These are phyloP conservation scores for Myxozyma sirexii DNA, from an alignment of 805 yeast species.

Conservation along the genomic window DNA sequence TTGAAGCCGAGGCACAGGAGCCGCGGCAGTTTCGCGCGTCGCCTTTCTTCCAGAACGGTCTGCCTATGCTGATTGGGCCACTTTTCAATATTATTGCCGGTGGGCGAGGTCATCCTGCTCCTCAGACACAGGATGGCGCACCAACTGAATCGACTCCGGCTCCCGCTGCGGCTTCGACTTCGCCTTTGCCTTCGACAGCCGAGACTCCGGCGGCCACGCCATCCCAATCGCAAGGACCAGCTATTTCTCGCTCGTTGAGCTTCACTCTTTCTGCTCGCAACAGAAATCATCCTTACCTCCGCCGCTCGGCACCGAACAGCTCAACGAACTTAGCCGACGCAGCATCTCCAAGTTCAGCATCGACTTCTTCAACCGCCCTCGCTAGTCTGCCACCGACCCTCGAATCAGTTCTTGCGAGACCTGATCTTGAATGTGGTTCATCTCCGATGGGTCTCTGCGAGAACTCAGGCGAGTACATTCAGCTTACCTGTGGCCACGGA, in stretches of 20 bases:
- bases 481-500: slow-evolving; percentile 40
- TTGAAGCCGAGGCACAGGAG: slow-evolving; percentile 43
- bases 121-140: background rate
- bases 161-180: background rate
- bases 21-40: background rate
- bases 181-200: background rate
- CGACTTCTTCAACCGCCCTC: background rate
- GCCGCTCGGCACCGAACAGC: slow-evolving; percentile 11
- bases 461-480: slow-evolving; percentile 23
- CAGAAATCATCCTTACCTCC: slow-evolving; percentile 30
- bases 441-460: slow-evolving; percentile 38
- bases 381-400: background rate
- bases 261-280: slow-evolving; percentile 9
- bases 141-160: background rate
- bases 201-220: background rate
- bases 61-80: slow-evolving; percentile 25
- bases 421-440: slow-evolving; percentile 39
- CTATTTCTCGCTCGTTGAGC: slow-evolving; percentile 10
- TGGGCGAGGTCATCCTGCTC: slow-evolving; percentile 1
- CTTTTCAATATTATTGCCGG: slow-evolving; percentile 15
- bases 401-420: slow-evolving; percentile 26
- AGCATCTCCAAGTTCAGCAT: background rate
- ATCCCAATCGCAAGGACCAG: background rate
- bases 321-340: background rate
- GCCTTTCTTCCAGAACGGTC: slow-evolving; percentile 1